Percentiles rank a stretch among this genome's conserved stretches.
Conservation (phyloP, 1,284 basidiomycete genomes). For the Sanguinoderma infundibulare region DNA sequence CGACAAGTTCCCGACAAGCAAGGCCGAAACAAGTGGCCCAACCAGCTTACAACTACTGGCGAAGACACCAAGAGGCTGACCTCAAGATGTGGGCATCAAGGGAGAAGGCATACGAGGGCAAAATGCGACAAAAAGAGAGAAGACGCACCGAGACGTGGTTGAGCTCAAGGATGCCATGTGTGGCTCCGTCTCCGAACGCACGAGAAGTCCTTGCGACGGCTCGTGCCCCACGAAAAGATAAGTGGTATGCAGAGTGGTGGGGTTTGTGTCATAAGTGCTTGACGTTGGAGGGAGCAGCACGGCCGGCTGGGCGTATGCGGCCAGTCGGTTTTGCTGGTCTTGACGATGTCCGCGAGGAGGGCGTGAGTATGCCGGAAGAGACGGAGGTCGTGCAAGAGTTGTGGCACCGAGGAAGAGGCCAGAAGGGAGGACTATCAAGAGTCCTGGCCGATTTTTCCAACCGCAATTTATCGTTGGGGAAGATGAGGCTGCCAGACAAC, state of each 20-base stretch:
- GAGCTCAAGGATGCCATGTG: neutral
- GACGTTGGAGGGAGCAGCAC: conserved; percentile 10
- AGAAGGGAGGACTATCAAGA: neutral
- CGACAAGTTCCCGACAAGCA: conserved; percentile 2
- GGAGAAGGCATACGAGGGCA: neutral
- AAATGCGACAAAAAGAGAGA: neutral
- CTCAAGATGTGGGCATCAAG: conserved; percentile 7
- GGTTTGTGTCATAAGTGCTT: neutral
- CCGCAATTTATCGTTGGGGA: conserved; percentile 2
- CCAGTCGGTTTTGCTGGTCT: conserved; percentile 20
- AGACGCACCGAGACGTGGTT: conserved; percentile 9
- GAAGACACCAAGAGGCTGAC: conserved; percentile 1
- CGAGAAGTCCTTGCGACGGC: neutral
- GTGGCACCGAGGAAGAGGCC: neutral
- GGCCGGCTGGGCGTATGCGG: conserved; percentile 11
- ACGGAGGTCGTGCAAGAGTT: neutral
- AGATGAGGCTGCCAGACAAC: neutral
- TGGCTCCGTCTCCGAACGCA: neutral
- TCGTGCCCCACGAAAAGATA: conserved; percentile 1
- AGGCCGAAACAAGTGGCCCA: neutral
- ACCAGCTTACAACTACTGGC: neutral
- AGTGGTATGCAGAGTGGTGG: conserved; percentile 4
- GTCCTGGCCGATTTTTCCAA: conserved; percentile 6
- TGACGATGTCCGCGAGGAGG: neutral
- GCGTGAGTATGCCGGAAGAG: neutral